Evolutionary conservation across 148 eudicot genomes (phyloP), one percentile per base, ranked within the genome.

Genomic region (Agrostemma githago): DNA sequence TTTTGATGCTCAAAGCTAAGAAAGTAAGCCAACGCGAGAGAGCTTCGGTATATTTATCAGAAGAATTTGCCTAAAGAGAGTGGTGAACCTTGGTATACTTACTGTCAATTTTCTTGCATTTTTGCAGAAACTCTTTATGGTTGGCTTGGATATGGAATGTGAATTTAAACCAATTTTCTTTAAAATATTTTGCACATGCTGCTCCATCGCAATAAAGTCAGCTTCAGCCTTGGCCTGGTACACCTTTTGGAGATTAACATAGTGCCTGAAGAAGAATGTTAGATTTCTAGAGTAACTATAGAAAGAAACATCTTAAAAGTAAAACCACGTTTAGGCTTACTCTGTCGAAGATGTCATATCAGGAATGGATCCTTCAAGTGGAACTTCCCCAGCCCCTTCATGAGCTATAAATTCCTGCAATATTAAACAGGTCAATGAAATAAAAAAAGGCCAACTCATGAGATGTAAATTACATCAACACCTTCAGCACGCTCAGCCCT

Each of bases 311-410:
- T 8, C 20, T 60, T 40, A 62, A 75, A 53, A 53, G 51, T 8
- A 53, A 20, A 70, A 66, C 34, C 9, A 40, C 46, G 70, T 12
- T 34, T 17, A 39, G 61, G 74, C 90, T 86, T 57, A 95, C 99
- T 95, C 99, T 6, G 99, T 95, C 21, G 98, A 92, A 77, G 99
- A 89, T 77, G 96, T 95, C 99, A 95, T 95, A 74, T 95, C 99
- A 34, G 99, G 97, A 77, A 95, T 95, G 73, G 97, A 86, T 80
- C 99, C 99, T 84, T 95, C 99, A 63, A 95, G 89, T 16, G 97
- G 97, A 75, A 82, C 85, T 88, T 95, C 99, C 65, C 97, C 99
- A 70, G 82, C 86, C 74, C 97, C 94, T 86, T 95, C 94, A 75
- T 88, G 83, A 76, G 88, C 86, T 73, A 95, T 86, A 75, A 94